A percentile compares a stretch with the other conserved stretches of the same genome.
Conservation (phyloP, 257 asterid species). For the Forsythia suspensa region DNA sequence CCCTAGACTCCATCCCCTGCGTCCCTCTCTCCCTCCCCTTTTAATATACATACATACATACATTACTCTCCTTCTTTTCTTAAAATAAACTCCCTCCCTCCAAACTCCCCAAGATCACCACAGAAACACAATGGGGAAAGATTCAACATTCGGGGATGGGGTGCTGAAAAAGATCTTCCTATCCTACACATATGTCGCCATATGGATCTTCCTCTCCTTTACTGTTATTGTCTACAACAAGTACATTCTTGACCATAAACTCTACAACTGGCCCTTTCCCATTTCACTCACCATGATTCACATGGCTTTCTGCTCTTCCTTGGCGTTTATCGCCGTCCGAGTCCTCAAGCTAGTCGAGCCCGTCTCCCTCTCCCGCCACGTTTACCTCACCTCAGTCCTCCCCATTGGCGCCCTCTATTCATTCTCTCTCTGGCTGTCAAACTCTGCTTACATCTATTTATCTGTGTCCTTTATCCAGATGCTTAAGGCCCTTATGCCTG, state of each 20-base stretch:
- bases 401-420: conserved; percentile 81
- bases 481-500: conserved; percentile 79
- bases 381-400: conserved; percentile 63
- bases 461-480: conserved; percentile 79
- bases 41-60: too few relatives aligned
- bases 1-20: too few relatives aligned
- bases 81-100: not conserved
- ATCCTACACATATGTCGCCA: conserved; percentile 60
- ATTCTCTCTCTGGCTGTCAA: conserved; percentile 66
- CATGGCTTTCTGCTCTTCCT: conserved; percentile 70
- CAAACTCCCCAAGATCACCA: not conserved
- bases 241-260: conserved; percentile 67
- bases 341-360: conserved; percentile 63
- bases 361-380: conserved; percentile 50
- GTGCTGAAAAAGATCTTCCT: conserved; percentile 59
- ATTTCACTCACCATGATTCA: conserved; percentile 84
- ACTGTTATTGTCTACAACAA: conserved; percentile 79
- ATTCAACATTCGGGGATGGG: conserved; percentile 54
- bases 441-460: conserved; percentile 73
- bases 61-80: too few relatives aligned
- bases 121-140: conserved; percentile 52
- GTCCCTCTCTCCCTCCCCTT: too few relatives aligned
- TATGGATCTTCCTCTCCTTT: conserved; percentile 79
- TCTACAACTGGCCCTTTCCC: conserved; percentile 77
- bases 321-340: conserved; percentile 67